Evolutionary conservation across 2,329 filamentous ascomycete genomes (phyloP).

Genomic region (Phaeosphaeriaceae sp.): DNA sequence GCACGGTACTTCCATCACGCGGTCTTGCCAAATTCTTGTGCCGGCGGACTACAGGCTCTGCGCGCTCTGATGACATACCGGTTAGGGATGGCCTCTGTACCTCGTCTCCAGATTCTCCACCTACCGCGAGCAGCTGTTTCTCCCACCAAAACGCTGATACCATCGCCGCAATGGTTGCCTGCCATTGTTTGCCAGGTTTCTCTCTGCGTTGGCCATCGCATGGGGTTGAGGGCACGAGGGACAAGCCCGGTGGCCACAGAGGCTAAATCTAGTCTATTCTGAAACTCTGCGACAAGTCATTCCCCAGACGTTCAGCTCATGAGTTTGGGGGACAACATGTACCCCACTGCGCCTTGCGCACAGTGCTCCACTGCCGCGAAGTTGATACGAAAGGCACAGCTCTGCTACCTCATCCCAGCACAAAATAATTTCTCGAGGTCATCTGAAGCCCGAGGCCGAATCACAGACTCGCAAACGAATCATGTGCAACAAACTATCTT

Average conservation of each 20-base stretch:
- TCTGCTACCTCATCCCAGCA: slow-evolving; percentile 39
- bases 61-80: slow-evolving; percentile 36
- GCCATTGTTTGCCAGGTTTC: slow-evolving; percentile 39
- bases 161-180: slow-evolving; percentile 11
- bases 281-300: slow-evolving; percentile 22
- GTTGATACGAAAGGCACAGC: slow-evolving; percentile 13
- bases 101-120: slow-evolving; percentile 20
- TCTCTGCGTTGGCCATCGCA: slow-evolving; percentile 21
- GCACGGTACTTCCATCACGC: slow-evolving; percentile 26
- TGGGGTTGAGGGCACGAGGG: slow-evolving; percentile 31
- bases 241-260: slow-evolving; percentile 19
- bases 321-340: slow-evolving; percentile 22
- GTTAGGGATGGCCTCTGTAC: slow-evolving; percentile 26
- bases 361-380: slow-evolving; percentile 21
- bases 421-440: slow-evolving; percentile 43
- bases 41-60: slow-evolving; percentile 27
- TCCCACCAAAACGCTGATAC: slow-evolving; percentile 12
- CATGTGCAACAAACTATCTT: slow-evolving; percentile 43
- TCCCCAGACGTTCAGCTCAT: slow-evolving; percentile 27
- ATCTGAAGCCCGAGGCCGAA: slow-evolving; percentile 41
- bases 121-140: slow-evolving; percentile 11
- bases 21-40: slow-evolving; percentile 34
- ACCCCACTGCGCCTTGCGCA: slow-evolving; percentile 22
- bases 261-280: slow-evolving; percentile 15
- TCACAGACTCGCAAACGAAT: slow-evolving; percentile 41